Base-by-base conservation (phyloP, 805 yeast genomes). In the Spathaspora sp. region DNA sequence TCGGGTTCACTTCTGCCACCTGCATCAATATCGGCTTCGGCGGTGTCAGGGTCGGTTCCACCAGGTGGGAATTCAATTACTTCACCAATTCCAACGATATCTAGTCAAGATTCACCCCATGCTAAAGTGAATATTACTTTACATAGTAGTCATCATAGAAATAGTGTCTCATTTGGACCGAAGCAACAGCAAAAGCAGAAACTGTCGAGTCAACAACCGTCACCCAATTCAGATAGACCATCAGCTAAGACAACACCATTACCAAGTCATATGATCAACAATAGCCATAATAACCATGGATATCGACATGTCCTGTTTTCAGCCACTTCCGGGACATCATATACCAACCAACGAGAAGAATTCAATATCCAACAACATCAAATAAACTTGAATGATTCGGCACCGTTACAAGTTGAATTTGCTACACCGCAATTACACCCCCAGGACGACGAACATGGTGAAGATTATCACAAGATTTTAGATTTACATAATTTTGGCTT, bases 381-480 rank as follows among this genome's bases (percentile, higher is more conserved):
- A 46, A 52, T 19, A 7, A 46, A 43, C 18, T 46, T 45, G 16
- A 20, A 32, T 17, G 47, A 63, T 3, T 80, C 77, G 39, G 80
- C 79, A 0, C 91, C 92, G 1, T 78, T 77, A 44, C 90, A 87
- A 60, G 91, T 87, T 23, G 88, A 85, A 1, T 89, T 87, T 62
- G 82, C 96, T 1, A 87, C 96, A 0, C 97, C 96, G 2, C 96
- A 89, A 64, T 60, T 55, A n/a, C 40, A 51, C 7, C 49, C 52
- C 17, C 46, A 44, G n/a, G 53, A 50, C 26, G 55, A 47, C 12
- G 40, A 35, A 14, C 11, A 35, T 14, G 40, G 40, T 9, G 40
- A 35, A 35, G 40, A 35, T n/a, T 52, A 49, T 45, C 44, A 52
- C 29, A 48, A 40, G 35, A 42, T 52, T 3, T 42, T 48, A 18